Evolutionary conservation across 2,329 filamentous ascomycete species (phyloP), one percentile per base, ranked within the genome.

Genomic region (Septoria linicola): DNA sequence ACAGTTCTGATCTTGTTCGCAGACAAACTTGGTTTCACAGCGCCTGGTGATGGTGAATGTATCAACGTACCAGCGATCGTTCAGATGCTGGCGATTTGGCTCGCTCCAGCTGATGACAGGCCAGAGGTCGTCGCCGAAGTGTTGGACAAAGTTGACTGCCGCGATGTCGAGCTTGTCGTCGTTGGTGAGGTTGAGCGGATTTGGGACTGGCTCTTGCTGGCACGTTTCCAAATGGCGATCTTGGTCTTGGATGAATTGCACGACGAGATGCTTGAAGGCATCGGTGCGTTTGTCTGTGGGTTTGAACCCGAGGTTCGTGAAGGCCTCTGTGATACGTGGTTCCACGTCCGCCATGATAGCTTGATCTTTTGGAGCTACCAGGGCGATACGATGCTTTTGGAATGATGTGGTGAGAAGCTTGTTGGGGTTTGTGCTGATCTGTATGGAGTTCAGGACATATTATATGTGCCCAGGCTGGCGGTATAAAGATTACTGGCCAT

Each of bases 81-180:
- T 45, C 4, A 35, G 5, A 20, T 35, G 41, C 1, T 30, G 25
- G 4, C 41, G 13, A 30, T 20, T 19, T 10, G 27, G 2, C 3
- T 13, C 11, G 13, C 2, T 35, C 27, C 10, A n/a, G n/a, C n/a
- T n/a, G n/a, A 16, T 19, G 8, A 30, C 27, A 30, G 41, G 41
- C 41, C 41, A 35, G 2, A 35, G 23, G 6, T 20, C 4, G 8
- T 45, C 27, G n/a, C 41, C 41, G 10, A 3, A 34, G 16, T 35
- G 13, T 17, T 45, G 41, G 30, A 45, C n/a, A 30, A 45, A 21
- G 8, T 30, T 45, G 14, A 45, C 41, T 17, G 30, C 41, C 3
- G 17, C 16, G 11, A 32, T 32, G 16, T 45, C 41, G 14, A 45
- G 41, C 6, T 16, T 20, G 16, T 45, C 41, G 16, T 20, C 8